Evolutionary conservation across 495 filamentous ascomycete species (phyloP).

Genomic region (Saxophila tyrrhenica): DNA sequence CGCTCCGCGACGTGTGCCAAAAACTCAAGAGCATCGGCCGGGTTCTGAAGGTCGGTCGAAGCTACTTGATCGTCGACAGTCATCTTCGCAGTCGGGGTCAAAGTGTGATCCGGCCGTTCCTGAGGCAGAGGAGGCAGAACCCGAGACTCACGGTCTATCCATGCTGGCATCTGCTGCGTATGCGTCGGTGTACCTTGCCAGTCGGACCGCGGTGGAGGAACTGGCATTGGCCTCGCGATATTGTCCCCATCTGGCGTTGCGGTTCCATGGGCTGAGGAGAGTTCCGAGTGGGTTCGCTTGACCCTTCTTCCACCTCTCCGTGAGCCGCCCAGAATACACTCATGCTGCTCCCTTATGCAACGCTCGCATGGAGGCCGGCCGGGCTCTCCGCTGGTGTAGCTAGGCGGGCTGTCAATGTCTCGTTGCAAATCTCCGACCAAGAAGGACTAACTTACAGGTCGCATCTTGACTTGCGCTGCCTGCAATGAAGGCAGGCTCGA

Average conservation of each 20-base stretch:
- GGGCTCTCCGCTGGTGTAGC: slow-evolving; percentile 15
- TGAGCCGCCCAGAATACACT: slow-evolving; percentile 51
- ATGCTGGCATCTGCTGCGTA: slow-evolving; percentile 1
- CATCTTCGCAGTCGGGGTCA: slow-evolving; percentile 4
- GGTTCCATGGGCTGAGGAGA: not conserved
- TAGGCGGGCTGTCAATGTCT: not conserved
- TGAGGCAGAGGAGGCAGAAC: slow-evolving; percentile 11
- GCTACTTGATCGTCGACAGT: slow-evolving; percentile 27
- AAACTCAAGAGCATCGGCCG: slow-evolving; percentile 38
- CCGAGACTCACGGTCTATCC: slow-evolving; percentile 11
- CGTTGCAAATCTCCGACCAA: not conserved
- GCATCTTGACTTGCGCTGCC: slow-evolving; percentile 53
- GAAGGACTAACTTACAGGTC: slow-evolving; percentile 39
- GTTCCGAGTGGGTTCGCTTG: slow-evolving; percentile 30
- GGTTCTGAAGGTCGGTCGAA: slow-evolving; percentile 33
- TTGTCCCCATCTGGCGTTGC: not conserved
- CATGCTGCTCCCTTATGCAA: slow-evolving; percentile 47
- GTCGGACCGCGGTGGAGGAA: not conserved
- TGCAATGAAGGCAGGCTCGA: slow-evolving; percentile 50
- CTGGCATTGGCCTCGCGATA: not conserved
- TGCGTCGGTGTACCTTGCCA: not conserved
- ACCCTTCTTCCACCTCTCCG: slow-evolving; percentile 51
- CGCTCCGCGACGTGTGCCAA: slow-evolving; percentile 36
- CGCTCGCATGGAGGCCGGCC: slow-evolving; percentile 45
- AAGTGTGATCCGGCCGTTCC: slow-evolving; percentile 1